Conservation (phyloP, 1,284 basidiomycete species). For the Heliocybe sulcata region DNA sequence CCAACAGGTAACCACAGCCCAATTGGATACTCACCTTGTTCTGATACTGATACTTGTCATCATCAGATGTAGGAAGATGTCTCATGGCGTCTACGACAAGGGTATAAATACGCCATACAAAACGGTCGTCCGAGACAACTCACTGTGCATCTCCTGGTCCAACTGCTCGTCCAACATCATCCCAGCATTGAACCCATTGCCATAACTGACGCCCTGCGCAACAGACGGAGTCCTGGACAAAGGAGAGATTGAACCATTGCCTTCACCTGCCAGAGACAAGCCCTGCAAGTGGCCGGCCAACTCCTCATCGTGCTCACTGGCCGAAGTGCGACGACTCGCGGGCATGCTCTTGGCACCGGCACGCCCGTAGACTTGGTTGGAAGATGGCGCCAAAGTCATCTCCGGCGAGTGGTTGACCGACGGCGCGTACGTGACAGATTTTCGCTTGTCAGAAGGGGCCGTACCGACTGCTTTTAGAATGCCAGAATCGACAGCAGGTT, state of each 20-base stretch:
- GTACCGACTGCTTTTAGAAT: conserved; percentile 58
- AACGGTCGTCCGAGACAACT: conserved; percentile 4
- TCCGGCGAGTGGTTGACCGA: conserved; percentile 68
- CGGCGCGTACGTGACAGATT: conserved; percentile 80
- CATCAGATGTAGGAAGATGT: conserved; percentile 86
- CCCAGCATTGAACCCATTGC: conserved; percentile 65
- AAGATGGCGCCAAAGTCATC: conserved; percentile 28
- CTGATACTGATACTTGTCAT: conserved; percentile 74
- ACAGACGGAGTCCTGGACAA: conserved; percentile 29
- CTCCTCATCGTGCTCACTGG: conserved; percentile 75
- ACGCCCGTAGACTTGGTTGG: conserved; percentile 45
- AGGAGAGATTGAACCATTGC: conserved; percentile 45
- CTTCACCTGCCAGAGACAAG: conserved; percentile 56
- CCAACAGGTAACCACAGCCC: background rate
- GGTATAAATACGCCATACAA: conserved; percentile 11
- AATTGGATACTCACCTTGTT: conserved; percentile 49
- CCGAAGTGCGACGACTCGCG: conserved; percentile 75
- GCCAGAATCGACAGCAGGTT: conserved; percentile 49
- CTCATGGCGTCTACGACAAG: conserved; percentile 72
- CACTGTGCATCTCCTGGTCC: conserved; percentile 87
- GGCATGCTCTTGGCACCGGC: conserved; percentile 84
- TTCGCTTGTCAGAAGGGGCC: conserved; percentile 65
- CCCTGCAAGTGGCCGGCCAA: conserved; percentile 68
- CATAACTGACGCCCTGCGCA: conserved; percentile 43
- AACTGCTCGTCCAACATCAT: conserved; percentile 88